Evolutionary conservation across 2,329 filamentous ascomycete genomes (phyloP).

Genomic region (Piedraia hortae): DNA sequence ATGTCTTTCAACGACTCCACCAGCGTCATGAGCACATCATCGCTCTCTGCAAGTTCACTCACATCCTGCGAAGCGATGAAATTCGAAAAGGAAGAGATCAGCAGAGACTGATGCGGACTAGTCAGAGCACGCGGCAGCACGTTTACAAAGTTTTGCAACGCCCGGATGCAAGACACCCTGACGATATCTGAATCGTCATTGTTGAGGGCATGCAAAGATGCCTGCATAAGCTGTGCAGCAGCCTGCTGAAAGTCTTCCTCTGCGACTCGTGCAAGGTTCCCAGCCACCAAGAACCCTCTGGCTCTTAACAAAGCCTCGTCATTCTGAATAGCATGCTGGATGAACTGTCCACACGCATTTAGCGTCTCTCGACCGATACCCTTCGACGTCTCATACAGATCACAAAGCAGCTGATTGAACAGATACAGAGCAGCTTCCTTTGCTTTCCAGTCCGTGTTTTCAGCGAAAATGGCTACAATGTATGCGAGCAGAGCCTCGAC

Average conservation of each 20-base stretch:
- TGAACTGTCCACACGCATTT: conserved; percentile 50
- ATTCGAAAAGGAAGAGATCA: conserved; percentile 33
- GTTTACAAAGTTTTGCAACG: conserved; percentile 41
- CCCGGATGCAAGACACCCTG: conserved; percentile 72
- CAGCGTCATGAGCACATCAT: conserved; percentile 74
- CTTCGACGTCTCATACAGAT: conserved; percentile 55
- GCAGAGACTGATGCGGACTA: conserved; percentile 29
- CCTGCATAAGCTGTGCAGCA: conserved; percentile 38
- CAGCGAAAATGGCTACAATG: conserved; percentile 43
- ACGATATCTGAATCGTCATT: conserved; percentile 63
- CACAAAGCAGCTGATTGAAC: conserved; percentile 56
- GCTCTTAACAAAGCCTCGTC: conserved; percentile 55
- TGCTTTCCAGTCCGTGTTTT: conserved; percentile 28
- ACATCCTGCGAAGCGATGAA: conserved; percentile 63
- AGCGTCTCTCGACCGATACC: conserved; percentile 40
- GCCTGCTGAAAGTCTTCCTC: conserved; percentile 25
- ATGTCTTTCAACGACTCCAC: conserved; percentile 64
- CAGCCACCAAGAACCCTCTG: conserved; percentile 65
- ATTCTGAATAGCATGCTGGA: conserved; percentile 46
- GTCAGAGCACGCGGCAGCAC: conserved; percentile 23
- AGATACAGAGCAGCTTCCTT: conserved; percentile 67
- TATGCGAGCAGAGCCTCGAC: conserved; percentile 55
- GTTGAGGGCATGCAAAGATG: conserved; percentile 47
- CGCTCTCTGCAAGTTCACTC: conserved; percentile 58
- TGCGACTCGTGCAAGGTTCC: conserved; percentile 44